Base-by-base conservation (phyloP, 352 stramenopile species). In the Phytophthora pistaciae region DNA sequence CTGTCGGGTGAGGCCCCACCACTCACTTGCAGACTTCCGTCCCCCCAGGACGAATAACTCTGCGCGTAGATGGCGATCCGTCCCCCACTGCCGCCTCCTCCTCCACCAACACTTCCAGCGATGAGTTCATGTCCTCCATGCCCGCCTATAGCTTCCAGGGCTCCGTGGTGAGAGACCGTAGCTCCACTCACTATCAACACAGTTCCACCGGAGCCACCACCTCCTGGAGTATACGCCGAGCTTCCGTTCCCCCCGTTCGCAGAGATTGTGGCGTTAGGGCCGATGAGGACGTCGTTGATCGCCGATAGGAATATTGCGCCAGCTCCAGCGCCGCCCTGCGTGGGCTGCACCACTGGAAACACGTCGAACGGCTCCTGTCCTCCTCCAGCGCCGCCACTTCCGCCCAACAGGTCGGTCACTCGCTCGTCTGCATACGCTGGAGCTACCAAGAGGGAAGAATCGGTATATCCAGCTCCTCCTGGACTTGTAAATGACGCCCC, bases 241-340 rank as follows among this genome's bases (percentile, higher is more conserved):
- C 78, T 73, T 6, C 90, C 90, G 9, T 72, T 59, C 0, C 74
- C 87, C 7, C 91, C 91, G 38, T 98, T 92, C 1, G 93, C 93
- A 20, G 72, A 81, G 42, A 99, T 78, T 18, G 77, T 76, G 13
- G 80, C 88, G 64, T 91, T 91, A 0, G 72, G 69, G 0, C 94
- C 95, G 7, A 99, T 79, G 5, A 96, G 72, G 18, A 99, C 90
- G 67, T 99, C 97, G 72, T 99, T 99, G 6, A 97, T 67, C 2
- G 97, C 96, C 5, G 92, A 84, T 7, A 99, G 74, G 38, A 91
- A 70, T n/a, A 93, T 82, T 2, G 72, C 77, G n/a, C 89, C 97
- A 20, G 95, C 96, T 20, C 97, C 97, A 64, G 85, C 91, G 16
- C 97, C 97, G 16, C 96, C 97, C n/a, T 94, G 70, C 1, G 85